These are phyloP conservation scores for Trichodelitschia bisporula DNA, from an alignment of 495 filamentous ascomycete species.

Conservation along the genomic window DNA sequence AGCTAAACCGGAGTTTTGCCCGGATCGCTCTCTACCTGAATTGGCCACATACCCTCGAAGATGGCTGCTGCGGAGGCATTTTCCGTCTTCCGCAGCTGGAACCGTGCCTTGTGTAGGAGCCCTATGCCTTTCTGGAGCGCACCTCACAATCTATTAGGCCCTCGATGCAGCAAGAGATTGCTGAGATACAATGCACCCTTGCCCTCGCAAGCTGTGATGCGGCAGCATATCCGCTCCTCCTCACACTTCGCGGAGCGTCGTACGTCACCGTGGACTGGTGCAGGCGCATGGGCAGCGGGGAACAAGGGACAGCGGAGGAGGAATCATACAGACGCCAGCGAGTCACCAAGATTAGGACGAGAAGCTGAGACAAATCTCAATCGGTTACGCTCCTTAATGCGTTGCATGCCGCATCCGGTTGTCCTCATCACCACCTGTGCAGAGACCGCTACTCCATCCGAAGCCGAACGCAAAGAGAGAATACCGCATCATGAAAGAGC, in stretches of 20 bases:
- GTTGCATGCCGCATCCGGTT: conserved; percentile 44
- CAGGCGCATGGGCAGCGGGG: no score
- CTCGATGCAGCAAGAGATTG: no score
- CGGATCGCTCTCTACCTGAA: no score
- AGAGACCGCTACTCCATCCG: neutral
- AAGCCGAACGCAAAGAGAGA: neutral
- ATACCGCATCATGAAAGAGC: conserved; percentile 3
- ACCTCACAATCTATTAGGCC: no score
- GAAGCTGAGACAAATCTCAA: conserved; percentile 4
- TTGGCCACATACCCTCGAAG: no score
- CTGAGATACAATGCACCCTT: no score
- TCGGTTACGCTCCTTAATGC: conserved; percentile 21
- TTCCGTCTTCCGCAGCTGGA: no score
- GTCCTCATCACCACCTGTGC: conserved; percentile 33
- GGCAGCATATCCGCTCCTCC: neutral
- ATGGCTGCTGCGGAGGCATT: no score
- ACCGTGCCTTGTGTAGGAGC: no score
- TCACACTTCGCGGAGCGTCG: neutral
- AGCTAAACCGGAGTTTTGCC: no score
- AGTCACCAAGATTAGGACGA: neutral
- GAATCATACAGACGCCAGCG: neutral
- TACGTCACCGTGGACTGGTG: neutral
- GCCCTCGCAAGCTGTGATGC: neutral
- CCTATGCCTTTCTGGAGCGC: no score
- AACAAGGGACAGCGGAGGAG: no score